phyloP scores from a whole-genome alignment of 164 flowering plant genomes.

The Kingdonia uniflora region DNA sequence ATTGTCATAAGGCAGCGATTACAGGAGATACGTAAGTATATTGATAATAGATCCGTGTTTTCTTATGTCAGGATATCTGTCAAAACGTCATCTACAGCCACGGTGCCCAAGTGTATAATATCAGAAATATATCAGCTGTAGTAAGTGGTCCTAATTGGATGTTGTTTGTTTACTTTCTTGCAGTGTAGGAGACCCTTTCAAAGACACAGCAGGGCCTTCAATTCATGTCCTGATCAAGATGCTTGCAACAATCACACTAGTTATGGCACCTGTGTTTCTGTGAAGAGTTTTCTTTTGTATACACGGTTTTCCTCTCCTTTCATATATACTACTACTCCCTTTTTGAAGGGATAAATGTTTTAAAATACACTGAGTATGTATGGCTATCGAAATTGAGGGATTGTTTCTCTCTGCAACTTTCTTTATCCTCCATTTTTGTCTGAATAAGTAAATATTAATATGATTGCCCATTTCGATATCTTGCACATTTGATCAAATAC shows the following conservation, averaged over 20 bases:
- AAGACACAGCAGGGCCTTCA: constrained; percentile 99
- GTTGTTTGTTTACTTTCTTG: constrained; percentile 9
- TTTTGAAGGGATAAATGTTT: background rate
- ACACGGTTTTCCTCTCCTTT: too few species aligned
- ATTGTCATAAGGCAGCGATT: constrained; percentile 86
- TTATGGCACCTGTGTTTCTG: constrained; percentile 91
- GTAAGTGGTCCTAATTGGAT: too few species aligned
- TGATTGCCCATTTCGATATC: constrained; percentile 8
- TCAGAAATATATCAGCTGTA: too few species aligned
- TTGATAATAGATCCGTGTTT: background rate
- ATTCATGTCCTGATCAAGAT: constrained; percentile 93
- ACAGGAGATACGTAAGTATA: constrained; percentile 96
- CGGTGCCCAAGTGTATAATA: too few species aligned
- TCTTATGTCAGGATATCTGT: background rate
- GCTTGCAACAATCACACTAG: constrained; percentile 94
- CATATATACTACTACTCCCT: background rate
- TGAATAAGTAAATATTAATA: constrained; percentile 6
- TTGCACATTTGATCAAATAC: background rate
- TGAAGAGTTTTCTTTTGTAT: constrained; percentile 24
- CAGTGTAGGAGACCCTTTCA: constrained; percentile 99
- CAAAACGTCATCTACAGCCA: too few species aligned
- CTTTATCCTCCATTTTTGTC: too few species aligned
- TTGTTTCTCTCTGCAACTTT: background rate
- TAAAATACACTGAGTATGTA: background rate
- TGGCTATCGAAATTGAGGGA: constrained; percentile 1